These are phyloP conservation scores for Plantago rigida DNA, from an alignment of 305 asterid genomes.

Conservation along the genomic window DNA sequence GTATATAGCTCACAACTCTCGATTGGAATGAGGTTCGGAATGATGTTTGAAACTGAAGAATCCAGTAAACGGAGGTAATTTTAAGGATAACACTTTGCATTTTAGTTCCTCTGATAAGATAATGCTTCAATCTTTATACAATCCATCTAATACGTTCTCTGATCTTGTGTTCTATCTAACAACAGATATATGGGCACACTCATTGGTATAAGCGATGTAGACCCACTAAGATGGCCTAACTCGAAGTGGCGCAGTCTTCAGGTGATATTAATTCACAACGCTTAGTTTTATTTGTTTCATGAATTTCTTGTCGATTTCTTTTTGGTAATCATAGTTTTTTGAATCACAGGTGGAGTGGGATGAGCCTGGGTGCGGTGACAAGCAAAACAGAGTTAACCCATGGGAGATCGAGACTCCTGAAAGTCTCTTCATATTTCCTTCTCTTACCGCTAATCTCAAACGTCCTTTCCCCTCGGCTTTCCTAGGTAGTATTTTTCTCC, in stretches of 20 bases:
- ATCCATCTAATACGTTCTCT: neutral
- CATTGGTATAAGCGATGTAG: slow-evolving; percentile 59
- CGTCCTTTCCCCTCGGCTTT: slow-evolving; percentile 77
- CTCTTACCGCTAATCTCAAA: slow-evolving; percentile 62
- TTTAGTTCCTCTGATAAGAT: neutral
- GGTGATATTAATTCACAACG: slow-evolving; percentile 27
- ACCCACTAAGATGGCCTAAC: slow-evolving; percentile 87
- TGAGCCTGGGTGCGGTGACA: slow-evolving; percentile 82
- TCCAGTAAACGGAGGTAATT: slow-evolving; percentile 71
- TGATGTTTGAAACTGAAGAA: slow-evolving; percentile 95
- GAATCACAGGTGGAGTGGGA: slow-evolving; percentile 78
- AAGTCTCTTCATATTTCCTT: slow-evolving; percentile 83
- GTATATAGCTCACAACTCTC: slow-evolving; percentile 66
- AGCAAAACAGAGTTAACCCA: slow-evolving; percentile 74
- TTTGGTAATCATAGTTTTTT: neutral
- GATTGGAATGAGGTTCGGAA: slow-evolving; percentile 82
- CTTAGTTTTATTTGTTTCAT: neutral
- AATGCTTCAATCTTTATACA: neutral
- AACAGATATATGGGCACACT: slow-evolving; percentile 81
- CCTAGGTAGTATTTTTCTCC: slow-evolving; percentile 38
- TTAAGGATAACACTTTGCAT: neutral
- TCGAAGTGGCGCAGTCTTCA: slow-evolving; percentile 90
- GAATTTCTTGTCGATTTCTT: neutral
- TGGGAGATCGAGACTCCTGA: slow-evolving; percentile 97
- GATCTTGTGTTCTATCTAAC: slow-evolving; percentile 1